phyloP scores from a whole-genome alignment of 169 alveolate species.

The Plasmodium vinckei region DNA sequence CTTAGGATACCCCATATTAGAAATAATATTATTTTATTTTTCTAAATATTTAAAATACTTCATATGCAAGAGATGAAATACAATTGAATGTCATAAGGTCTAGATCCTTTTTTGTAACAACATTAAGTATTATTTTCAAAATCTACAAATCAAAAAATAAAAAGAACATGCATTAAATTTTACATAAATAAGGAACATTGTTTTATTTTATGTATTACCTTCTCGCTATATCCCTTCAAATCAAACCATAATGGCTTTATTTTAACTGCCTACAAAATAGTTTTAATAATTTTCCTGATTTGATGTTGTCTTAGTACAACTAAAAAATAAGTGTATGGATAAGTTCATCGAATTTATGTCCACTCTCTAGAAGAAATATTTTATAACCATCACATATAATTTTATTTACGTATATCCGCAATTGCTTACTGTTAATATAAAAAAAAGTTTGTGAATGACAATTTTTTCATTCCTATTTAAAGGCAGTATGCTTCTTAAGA shows the following conservation, averaged over 20 bases:
- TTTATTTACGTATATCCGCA: not conserved
- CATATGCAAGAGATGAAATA: constrained; percentile 65
- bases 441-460: constrained; percentile 56
- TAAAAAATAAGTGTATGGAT: not conserved
- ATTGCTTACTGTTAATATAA: constrained; percentile 28
- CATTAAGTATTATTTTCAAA: constrained; percentile 54
- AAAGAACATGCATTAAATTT: not conserved
- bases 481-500: constrained; percentile 35
- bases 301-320: not conserved
- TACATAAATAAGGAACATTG: not conserved
- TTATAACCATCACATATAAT: not conserved
- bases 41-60: constrained; percentile 9
- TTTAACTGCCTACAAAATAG: constrained; percentile 48
- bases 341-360: not conserved
- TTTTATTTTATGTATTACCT: constrained; percentile 7
- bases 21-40: too few relatives aligned
- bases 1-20: too few relatives aligned
- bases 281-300: not conserved
- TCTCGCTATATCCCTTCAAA: constrained; percentile 37
- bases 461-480: constrained; percentile 45
- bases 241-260: constrained; percentile 75
- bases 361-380: not conserved
- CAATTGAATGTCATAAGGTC: constrained; percentile 63
- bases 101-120: constrained; percentile 65
- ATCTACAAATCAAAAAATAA: constrained; percentile 11